These are phyloP conservation scores for Myriosclerotinia scirpicola DNA, from an alignment of 2,329 filamentous ascomycete genomes.

Conservation along the genomic window DNA sequence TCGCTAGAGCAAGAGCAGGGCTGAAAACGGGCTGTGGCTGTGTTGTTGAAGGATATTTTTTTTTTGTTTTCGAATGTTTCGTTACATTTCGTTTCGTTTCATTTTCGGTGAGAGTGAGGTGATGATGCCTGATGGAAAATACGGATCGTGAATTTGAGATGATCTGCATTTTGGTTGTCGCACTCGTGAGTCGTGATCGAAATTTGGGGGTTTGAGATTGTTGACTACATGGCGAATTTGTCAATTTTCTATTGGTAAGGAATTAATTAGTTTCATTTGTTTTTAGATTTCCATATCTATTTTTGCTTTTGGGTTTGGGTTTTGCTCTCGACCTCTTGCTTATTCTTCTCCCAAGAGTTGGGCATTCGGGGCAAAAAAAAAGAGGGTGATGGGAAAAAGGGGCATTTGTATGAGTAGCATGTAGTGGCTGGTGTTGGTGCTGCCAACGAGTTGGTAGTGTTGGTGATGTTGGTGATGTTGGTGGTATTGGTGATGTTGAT, in stretches of 20 bases:
- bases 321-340: background rate
- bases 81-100: conserved; percentile 7
- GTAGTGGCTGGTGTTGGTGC: background rate
- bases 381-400: background rate
- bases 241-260: background rate
- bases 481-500: no score
- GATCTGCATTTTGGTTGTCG: conserved; percentile 17
- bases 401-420: background rate
- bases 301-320: background rate
- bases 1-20: conserved; percentile 13
- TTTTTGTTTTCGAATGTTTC: background rate
- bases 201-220: conserved; percentile 14
- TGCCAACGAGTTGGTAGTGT: no score
- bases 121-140: conserved; percentile 10
- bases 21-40: conserved; percentile 7
- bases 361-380: conserved; percentile 11
- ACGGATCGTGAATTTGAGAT: background rate
- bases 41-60: background rate
- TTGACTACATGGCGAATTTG: conserved; percentile 17
- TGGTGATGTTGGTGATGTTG: no score
- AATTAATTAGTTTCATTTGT: conserved; percentile 15
- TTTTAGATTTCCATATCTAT: conserved; percentile 3
- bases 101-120: conserved; percentile 2
- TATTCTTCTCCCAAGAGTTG: background rate
- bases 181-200: conserved; percentile 13